These are phyloP conservation scores for Pyrenochaeta sp. DNA, from an alignment of 2,329 filamentous ascomycete genomes.

Conservation along the genomic window DNA sequence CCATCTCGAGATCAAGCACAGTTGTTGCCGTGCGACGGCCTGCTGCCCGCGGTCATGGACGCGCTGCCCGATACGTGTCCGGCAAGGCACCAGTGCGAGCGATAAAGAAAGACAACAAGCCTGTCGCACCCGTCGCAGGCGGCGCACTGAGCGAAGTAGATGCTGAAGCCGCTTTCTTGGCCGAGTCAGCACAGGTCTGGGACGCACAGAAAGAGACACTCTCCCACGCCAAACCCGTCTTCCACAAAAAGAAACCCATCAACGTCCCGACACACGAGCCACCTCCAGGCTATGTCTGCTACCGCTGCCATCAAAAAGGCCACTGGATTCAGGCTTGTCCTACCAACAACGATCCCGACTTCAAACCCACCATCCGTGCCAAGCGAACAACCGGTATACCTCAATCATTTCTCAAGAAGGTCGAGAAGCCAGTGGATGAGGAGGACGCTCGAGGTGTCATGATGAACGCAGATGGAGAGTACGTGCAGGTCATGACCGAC, in stretches of 20 bases:
- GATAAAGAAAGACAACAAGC: slow-evolving; percentile 71
- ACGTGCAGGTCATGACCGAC: slow-evolving; percentile 94
- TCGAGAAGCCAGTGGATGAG: slow-evolving; percentile 88
- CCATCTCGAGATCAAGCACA: slow-evolving; percentile 92
- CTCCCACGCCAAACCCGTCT: slow-evolving; percentile 67
- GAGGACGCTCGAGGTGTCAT: slow-evolving; percentile 90
- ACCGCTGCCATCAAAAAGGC: slow-evolving; percentile 95
- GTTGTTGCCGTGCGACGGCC: slow-evolving; percentile 89
- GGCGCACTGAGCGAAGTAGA: slow-evolving; percentile 85
- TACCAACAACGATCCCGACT: slow-evolving; percentile 97
- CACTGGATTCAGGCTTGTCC: slow-evolving; percentile 99
- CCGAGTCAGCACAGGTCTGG: slow-evolving; percentile 90
- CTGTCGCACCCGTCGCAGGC: slow-evolving; percentile 58
- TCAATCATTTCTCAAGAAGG: slow-evolving; percentile 91
- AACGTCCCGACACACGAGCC: slow-evolving; percentile 92
- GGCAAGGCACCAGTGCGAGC: slow-evolving; percentile 93
- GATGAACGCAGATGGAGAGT: slow-evolving; percentile 97
- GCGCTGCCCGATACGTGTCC: slow-evolving; percentile 92
- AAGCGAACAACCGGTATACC: slow-evolving; percentile 98
- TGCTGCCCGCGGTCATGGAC: slow-evolving; percentile 83
- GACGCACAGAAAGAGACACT: slow-evolving; percentile 91
- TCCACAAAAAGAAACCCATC: slow-evolving; percentile 64
- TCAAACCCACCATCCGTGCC: slow-evolving; percentile 89
- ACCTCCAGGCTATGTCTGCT: slow-evolving; percentile 93
- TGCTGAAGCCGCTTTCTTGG: slow-evolving; percentile 90